A percentile compares a stretch with the other conserved stretches of the same genome.
phyloP scores from a whole-genome alignment of 2,329 filamentous ascomycete species.

The Fusarium globosum region DNA sequence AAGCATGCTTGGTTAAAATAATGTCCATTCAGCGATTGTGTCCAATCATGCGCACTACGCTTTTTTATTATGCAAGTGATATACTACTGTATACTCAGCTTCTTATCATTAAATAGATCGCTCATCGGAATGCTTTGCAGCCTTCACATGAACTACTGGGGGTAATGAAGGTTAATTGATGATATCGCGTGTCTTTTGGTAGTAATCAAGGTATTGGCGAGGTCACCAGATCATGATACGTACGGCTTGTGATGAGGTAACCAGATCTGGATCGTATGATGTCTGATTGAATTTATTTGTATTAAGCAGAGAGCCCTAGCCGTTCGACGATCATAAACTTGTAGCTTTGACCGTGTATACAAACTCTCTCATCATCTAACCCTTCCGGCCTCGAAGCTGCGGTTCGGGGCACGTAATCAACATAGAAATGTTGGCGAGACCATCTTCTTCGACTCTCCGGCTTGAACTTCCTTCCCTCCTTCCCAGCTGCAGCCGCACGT shows the following conservation, averaged over 20 bases:
- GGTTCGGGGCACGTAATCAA: not conserved
- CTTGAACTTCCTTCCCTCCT: conserved; percentile 15
- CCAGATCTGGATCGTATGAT: conserved; percentile 26
- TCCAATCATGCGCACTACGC: not conserved
- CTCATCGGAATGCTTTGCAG: not conserved
- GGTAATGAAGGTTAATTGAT: not conserved
- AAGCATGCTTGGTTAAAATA: conserved; percentile 40
- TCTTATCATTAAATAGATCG: not conserved
- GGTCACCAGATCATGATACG: conserved; percentile 15
- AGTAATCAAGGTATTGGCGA: not conserved
- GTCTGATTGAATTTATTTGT: not conserved
- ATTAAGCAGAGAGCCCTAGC: not conserved
- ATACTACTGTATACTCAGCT: not conserved
- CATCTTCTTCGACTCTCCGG: conserved; percentile 9
- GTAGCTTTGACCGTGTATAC: not conserved
- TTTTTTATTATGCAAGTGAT: not conserved
- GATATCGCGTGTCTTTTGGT: not conserved
- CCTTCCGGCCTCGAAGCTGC: not conserved
- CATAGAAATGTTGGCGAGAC: conserved; percentile 24
- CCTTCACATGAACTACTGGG: not conserved
- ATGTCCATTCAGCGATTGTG: conserved; percentile 27
- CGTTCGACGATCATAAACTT: not conserved
- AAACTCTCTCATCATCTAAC: not conserved
- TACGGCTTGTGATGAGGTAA: conserved; percentile 3
- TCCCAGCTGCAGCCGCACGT: conserved; percentile 36